Base-by-base conservation (phyloP, 495 filamentous ascomycete species). In the Cetradonia linearis region DNA sequence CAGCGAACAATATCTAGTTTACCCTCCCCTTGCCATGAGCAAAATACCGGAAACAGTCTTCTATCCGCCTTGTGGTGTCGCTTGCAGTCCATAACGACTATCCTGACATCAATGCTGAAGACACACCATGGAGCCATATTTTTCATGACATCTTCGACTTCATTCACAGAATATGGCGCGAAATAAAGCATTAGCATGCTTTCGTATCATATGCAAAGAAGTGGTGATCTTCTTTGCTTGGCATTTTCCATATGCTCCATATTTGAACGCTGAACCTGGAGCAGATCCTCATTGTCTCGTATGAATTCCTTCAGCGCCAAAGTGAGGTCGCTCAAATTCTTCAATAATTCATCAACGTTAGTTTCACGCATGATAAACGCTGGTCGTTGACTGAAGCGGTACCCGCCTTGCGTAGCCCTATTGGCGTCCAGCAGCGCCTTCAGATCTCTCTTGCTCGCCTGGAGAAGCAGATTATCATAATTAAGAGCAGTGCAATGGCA, bases 301-400 rank as follows among this genome's bases (percentile, higher is more conserved):
- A 44, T 38, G 20, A 55, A 38, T 1, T 20, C 53, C 25, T 55
- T 40, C 5, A 55, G n/a, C 8, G 16, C 27, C 20, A 38, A 16
- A 11, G 33, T 11, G 23, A 33, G 16, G 16, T 38, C 53, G 7
- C n/a, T 36, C 55, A 56, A 42, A n/a, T 31, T 27, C 36, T 10
- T 42, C 33, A 56, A 8, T 42, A 56, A 27, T 23, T 56, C 14
- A 4, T 40, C 55, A 30, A 56, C 14, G 37, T 23, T 25, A n/a
- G 55, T 20, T 16, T 56, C 55, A 8, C 23, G 42, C 55, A 56
- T 56, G 11, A 56, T 23, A 28, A 56, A 44, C 25, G 55, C n/a
- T 23, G 30, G 11, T 25, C 36, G 40, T 14, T 56, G 54, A 25
- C 54, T 38, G 11, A 16, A 56, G 14, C 27, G 34, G 34, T 56